Base-by-base conservation (phyloP, 2,329 filamentous ascomycete genomes). In the Botrytis hyacinthi region DNA sequence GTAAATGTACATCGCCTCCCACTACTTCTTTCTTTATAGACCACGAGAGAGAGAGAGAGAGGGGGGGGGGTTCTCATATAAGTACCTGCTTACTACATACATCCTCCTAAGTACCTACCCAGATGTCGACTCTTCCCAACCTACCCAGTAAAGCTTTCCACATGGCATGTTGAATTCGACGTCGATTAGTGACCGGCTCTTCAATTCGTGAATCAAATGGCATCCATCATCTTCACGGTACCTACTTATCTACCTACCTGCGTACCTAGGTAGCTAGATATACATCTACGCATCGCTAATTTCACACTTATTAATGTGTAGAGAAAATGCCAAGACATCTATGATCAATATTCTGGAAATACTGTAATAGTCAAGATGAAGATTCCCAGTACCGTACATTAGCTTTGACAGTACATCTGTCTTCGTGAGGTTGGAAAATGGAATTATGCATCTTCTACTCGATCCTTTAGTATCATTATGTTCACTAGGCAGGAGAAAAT, bases 271-370 rank as follows among this genome's bases (percentile, higher is more conserved):
- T 51, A n/a, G 48, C 48, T n/a, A 6, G 4, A 12, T 54, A 7
- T 3, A 7, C 3, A 7, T n/a, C 1, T 16, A 54, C n/a, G 26
- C 48, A 54, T 16, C 12, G 26, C 5, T 7, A n/a, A 7, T n/a
- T 3, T 12, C 12, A n/a, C 12, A 16, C 26, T n/a, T 6, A 0
- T n/a, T 3, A n/a, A 7, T 16, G 5, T 7, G 48, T 16, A 3
- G 3, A 5, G 14, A n/a, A 54, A 54, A n/a, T 54, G 4, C 0
- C 4, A 12, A n/a, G 26, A 54, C 5, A 54, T n/a, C 9, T 6
- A 5, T 54, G 26, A n/a, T 16, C 12, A n/a, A 1, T 14, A n/a
- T 54, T 54, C 26, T 54, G 26, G 12, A n/a, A 16, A 7, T n/a
- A n/a, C 26, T 18, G n/a, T 57, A 16, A 32, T 22, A 32, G 1